A percentile compares a stretch with the other conserved stretches of the same genome.
Evolutionary conservation across 345 rosid genomes (phyloP).

Genomic region (Gossypium longicalyx): DNA sequence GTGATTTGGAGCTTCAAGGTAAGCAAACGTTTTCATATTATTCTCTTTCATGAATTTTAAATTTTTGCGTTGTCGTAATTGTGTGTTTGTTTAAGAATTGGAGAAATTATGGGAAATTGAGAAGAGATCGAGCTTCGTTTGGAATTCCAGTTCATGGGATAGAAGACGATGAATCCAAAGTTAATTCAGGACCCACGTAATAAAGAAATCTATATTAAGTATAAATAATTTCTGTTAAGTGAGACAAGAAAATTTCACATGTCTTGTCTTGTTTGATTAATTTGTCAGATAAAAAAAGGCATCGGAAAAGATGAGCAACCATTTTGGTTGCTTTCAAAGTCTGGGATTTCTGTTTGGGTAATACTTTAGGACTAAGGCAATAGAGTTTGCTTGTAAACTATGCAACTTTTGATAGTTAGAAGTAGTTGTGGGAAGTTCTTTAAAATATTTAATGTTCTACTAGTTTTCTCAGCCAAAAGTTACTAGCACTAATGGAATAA

Average conservation of each 20-base stretch:
- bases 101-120: not conserved
- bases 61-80: not conserved
- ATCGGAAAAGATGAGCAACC: not conserved
- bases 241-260: not conserved
- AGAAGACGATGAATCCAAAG: not conserved
- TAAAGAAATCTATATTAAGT: not conserved
- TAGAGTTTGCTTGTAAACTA: not conserved
- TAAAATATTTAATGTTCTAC: too few species aligned
- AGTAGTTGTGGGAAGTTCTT: too few species aligned
- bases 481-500: too few species aligned
- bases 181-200: not conserved
- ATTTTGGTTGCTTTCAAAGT: not conserved
- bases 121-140: not conserved
- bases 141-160: not conserved
- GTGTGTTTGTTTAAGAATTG: not conserved
- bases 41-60: not conserved
- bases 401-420: too few species aligned
- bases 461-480: too few species aligned
- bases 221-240: not conserved
- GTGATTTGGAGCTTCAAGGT: slow-evolving; percentile 62
- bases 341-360: not conserved
- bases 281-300: not conserved
- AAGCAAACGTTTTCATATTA: not conserved
- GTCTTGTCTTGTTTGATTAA: not conserved
- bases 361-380: not conserved